Evolutionary conservation across 495 filamentous ascomycete species (phyloP), one percentile per base, ranked within the genome.

Genomic region (Lichina pygmaea): DNA sequence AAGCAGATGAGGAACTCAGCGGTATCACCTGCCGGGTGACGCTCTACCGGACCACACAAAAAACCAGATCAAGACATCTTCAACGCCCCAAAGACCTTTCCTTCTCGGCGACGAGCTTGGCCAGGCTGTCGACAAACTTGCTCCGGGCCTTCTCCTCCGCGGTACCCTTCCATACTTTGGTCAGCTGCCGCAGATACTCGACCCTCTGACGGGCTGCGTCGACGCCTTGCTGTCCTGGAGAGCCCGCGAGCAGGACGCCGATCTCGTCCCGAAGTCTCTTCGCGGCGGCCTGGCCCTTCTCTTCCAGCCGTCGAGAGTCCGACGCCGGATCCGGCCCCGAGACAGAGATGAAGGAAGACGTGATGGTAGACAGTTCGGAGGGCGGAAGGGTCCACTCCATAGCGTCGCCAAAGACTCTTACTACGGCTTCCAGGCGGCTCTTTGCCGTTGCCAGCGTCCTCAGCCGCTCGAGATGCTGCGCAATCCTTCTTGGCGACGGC

Each of bases 311-410:
- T 46, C 75, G 40, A 46, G 62, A 60, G 41, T 77, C 68, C 16
- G 73, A 60, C 6, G 66, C 71, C 45, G 73, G 58, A 48, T 84
- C 77, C 0, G 83, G 77, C 0, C 77, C 73, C 4, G 81, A 83
- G 8, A 92, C 80, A 34, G 81, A 82, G 33, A 86, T 75, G 52
- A 89, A 80, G 0, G 75, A 79, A 1, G 78, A 80, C 12, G 73
- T 68, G 8, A 62, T 46, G 24, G 24, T 24, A 11, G 58, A 51
- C 46, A 81, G 53, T 44, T 65, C 62, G 1, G 79, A 83, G 1
- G 83, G 86, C 1, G 86, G 80, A 38, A 95, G 69, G 10, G 81
- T 75, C 70, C 89, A 94, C 51, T 85, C 73, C 75, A 95, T 86
- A 8, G 91, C 91, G 49, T 85, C 76, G 45, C 84, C 85, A 54